Percentiles rank a stretch among this genome's conserved stretches.
phyloP scores from a whole-genome alignment of 2,329 filamentous ascomycete species.

The Botrytis elliptica region DNA sequence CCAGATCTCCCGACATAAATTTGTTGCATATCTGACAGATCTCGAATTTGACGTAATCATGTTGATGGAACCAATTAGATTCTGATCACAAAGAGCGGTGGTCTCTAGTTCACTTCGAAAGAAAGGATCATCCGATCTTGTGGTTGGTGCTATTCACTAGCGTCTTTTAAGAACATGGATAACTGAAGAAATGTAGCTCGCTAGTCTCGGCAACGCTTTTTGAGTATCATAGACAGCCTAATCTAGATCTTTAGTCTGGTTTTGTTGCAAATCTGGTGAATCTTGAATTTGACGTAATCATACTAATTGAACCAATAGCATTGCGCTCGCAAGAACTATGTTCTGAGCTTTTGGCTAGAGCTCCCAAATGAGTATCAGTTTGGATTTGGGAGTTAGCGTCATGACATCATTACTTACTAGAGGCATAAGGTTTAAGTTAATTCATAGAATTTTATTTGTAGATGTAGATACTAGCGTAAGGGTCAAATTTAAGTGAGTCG shows the following conservation, averaged over 20 bases:
- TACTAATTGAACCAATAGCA: background rate
- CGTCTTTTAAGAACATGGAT: background rate
- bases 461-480: background rate
- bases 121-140: background rate
- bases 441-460: background rate
- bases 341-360: background rate
- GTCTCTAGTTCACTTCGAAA: fast-evolving
- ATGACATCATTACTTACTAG: background rate
- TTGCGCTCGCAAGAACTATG: background rate
- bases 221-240: background rate
- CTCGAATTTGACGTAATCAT: background rate
- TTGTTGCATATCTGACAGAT: background rate
- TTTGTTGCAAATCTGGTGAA: background rate
- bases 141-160: background rate
- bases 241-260: too few relatives aligned
- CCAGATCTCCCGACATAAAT: background rate
- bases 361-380: background rate
- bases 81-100: background rate
- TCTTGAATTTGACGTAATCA: background rate
- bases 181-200: background rate
- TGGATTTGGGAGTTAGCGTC: background rate
- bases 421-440: background rate
- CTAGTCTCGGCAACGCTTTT: background rate
- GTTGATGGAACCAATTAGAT: background rate
- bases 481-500: background rate